A percentile compares a stretch with the other conserved stretches of the same genome.
These are phyloP conservation scores for Colletotrichum sp. DNA, from an alignment of 2,329 filamentous ascomycete species.

Conservation along the genomic window DNA sequence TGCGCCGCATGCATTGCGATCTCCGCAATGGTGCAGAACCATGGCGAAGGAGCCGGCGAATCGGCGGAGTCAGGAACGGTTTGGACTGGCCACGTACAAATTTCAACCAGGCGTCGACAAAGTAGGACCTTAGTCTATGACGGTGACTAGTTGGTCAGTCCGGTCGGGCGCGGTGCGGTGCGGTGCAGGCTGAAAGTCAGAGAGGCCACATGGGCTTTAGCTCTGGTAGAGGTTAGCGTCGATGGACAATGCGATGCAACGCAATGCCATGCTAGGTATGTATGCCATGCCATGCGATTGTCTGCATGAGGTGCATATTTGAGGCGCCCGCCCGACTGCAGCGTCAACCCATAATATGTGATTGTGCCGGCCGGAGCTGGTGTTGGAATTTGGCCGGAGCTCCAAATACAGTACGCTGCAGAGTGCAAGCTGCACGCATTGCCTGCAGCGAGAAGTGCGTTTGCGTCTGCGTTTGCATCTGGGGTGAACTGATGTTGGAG, in stretches of 20 bases:
- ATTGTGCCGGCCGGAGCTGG: not conserved
- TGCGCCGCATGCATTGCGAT: slow-evolving; percentile 14
- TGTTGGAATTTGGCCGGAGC: not conserved
- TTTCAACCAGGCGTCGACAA: not conserved
- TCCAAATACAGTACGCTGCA: not conserved
- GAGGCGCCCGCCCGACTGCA: slow-evolving; percentile 9
- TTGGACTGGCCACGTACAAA: not conserved
- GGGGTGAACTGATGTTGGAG: not conserved
- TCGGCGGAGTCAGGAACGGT: not conserved
- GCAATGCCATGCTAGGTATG: not conserved
- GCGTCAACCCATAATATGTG: not conserved
- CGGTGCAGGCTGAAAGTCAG: not conserved
- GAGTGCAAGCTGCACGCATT: not conserved
- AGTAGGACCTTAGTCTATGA: not conserved
- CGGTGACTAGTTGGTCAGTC: slow-evolving; percentile 7
- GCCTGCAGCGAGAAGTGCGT: not conserved
- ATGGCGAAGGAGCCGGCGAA: slow-evolving; percentile 14
- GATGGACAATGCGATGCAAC: slow-evolving; percentile 3
- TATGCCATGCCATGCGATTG: slow-evolving; percentile 2
- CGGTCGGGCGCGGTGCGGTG: slow-evolving; percentile 6
- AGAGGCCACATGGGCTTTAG: slow-evolving; percentile 18
- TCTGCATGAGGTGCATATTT: slow-evolving; percentile 12
- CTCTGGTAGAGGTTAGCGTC: not conserved
- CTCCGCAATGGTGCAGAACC: slow-evolving; percentile 17
- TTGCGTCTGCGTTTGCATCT: not conserved